Percentiles rank a stretch among this genome's conserved stretches.
These are phyloP conservation scores for Penicillium maclennaniae DNA, from an alignment of 495 filamentous ascomycete genomes.

Conservation along the genomic window DNA sequence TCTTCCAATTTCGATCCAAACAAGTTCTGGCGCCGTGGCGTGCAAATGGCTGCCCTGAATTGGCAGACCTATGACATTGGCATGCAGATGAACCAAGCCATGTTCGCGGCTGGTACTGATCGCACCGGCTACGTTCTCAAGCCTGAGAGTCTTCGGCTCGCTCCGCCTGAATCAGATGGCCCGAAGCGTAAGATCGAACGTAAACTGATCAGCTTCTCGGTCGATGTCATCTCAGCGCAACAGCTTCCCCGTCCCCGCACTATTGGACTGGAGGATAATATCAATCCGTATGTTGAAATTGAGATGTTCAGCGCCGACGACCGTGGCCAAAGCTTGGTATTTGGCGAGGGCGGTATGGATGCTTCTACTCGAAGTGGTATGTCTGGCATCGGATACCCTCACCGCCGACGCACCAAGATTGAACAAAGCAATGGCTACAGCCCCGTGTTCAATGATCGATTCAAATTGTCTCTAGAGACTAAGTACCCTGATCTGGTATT, in stretches of 20 bases:
- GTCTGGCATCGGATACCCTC: constrained; percentile 69
- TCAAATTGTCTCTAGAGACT: constrained; percentile 75
- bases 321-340: constrained; percentile 61
- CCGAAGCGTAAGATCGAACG: constrained; percentile 49
- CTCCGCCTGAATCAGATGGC: constrained; percentile 42
- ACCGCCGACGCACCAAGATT: constrained; percentile 72
- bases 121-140: constrained; percentile 90
- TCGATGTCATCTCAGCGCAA: constrained; percentile 90
- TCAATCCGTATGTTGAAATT: constrained; percentile 92
- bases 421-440: constrained; percentile 88
- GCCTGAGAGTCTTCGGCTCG: constrained; percentile 72
- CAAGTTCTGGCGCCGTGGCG: constrained; percentile 88
- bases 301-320: constrained; percentile 94
- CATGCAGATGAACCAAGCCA: constrained; percentile 94
- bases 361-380: constrained; percentile 64
- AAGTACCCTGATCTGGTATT: constrained; percentile 92
- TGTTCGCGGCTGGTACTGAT: constrained; percentile 93
- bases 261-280: constrained; percentile 62
- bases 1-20: constrained; percentile 93
- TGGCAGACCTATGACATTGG: constrained; percentile 97
- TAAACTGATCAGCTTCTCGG: constrained; percentile 74
- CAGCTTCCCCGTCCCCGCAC: constrained; percentile 80
- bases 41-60: constrained; percentile 94
- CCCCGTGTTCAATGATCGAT: constrained; percentile 73
- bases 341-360: constrained; percentile 66